These are phyloP conservation scores for Hymenochaete sp. DNA, from an alignment of 1,284 basidiomycete genomes.

Conservation along the genomic window DNA sequence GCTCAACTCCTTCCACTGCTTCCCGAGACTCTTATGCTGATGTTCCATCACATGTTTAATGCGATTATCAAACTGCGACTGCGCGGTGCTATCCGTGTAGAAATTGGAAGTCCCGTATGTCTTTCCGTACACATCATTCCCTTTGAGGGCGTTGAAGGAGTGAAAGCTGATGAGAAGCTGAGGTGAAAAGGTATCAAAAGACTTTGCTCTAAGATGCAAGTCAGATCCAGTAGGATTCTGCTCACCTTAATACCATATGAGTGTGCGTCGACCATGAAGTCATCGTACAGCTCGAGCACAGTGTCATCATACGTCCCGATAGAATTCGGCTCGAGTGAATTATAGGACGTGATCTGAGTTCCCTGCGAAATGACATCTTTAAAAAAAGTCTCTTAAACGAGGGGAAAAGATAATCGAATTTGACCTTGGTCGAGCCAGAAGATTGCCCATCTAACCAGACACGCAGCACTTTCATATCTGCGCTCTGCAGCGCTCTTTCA, in stretches of 20 bases:
- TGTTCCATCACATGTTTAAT: constrained; percentile 28
- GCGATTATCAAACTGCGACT: constrained; percentile 24
- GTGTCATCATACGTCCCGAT: constrained; percentile 35
- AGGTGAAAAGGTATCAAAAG: background rate
- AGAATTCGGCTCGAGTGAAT: constrained; percentile 27
- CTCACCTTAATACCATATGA: constrained; percentile 29
- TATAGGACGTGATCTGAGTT: constrained; percentile 25
- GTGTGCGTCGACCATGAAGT: constrained; percentile 32
- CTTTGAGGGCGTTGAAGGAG: constrained; percentile 26
- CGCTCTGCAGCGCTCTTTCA: constrained; percentile 24
- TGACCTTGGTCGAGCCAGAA: constrained; percentile 23
- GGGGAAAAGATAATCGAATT: background rate
- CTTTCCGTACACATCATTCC: constrained; percentile 25
- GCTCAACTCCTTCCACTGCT: constrained; percentile 35
- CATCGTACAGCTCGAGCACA: constrained; percentile 31
- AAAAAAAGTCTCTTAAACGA: too few relatives aligned
- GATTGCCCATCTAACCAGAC: constrained; percentile 30
- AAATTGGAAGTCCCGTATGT: constrained; percentile 21
- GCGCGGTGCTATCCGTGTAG: constrained; percentile 19
- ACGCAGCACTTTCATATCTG: constrained; percentile 28
- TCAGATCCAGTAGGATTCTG: too few relatives aligned
- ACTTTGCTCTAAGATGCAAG: background rate
- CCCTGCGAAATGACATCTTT: background rate
- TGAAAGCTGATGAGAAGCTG: constrained; percentile 31
- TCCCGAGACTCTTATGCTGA: constrained; percentile 32